Evolutionary conservation across 1,139 yeast genomes (phyloP).

Genomic region (Starmera stellimalicola): DNA sequence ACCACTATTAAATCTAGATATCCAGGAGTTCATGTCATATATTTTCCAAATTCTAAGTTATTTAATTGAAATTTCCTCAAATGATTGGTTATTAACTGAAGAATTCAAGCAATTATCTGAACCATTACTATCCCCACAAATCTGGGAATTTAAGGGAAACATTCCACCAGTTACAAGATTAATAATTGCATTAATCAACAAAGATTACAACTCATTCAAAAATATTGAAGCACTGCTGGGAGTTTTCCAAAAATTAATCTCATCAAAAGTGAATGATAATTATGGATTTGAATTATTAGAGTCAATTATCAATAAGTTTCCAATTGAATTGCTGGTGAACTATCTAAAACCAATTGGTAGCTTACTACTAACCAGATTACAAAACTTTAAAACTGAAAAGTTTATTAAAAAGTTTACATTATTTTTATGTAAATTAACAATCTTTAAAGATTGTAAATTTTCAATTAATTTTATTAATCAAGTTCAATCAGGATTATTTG

Average conservation of each 20-base stretch:
- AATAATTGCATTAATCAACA: constrained; percentile 59
- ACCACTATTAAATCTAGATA: constrained; percentile 66
- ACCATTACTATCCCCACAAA: constrained; percentile 78
- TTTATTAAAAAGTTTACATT: constrained; percentile 64
- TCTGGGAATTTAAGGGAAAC: constrained; percentile 92
- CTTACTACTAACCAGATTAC: constrained; percentile 70
- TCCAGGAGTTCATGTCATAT: constrained; percentile 91
- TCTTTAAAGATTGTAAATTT: constrained; percentile 31
- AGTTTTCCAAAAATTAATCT: constrained; percentile 87
- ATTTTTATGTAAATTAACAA: constrained; percentile 43
- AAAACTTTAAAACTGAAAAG: constrained; percentile 73
- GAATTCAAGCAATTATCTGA: constrained; percentile 57
- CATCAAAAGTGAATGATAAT: constrained; percentile 72
- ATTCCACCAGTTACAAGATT: constrained; percentile 87
- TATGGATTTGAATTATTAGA: constrained; percentile 83
- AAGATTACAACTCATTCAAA: constrained; percentile 45
- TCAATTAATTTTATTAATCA: constrained; percentile 30
- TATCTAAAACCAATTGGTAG: constrained; percentile 67
- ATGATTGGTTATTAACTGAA: constrained; percentile 41
- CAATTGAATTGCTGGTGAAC: constrained; percentile 39
- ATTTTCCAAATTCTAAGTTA: constrained; percentile 81
- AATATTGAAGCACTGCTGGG: constrained; percentile 76
- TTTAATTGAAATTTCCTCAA: constrained; percentile 58
- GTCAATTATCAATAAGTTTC: constrained; percentile 50
- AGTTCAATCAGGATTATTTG: constrained; percentile 37